Percentiles rank a stretch among this genome's conserved stretches.
Conservation (phyloP, 2,329 filamentous ascomycete species). For the Capronia epimyces region DNA sequence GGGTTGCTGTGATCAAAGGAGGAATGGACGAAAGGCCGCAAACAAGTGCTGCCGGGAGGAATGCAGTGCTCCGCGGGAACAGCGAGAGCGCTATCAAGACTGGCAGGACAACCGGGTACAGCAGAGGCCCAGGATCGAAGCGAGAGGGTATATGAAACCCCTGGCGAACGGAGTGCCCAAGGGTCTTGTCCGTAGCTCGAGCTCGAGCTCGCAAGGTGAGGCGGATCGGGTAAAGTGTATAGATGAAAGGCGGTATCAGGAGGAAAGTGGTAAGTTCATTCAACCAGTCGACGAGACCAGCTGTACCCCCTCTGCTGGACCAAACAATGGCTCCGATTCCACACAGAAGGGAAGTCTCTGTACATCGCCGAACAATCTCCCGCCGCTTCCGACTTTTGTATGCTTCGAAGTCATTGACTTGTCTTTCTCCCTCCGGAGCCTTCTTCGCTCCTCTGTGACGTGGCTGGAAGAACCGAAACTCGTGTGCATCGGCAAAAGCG, state of each 20-base stretch:
- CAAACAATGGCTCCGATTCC: slow-evolving; percentile 40
- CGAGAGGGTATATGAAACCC: slow-evolving; percentile 60
- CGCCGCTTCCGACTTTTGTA: slow-evolving; percentile 35
- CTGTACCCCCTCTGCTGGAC: slow-evolving; percentile 10
- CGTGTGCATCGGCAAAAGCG: slow-evolving; percentile 19
- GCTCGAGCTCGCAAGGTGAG: slow-evolving; percentile 13
- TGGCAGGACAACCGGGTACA: slow-evolving; percentile 76
- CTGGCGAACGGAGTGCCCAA: slow-evolving; percentile 14
- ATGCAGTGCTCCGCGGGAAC: slow-evolving; percentile 54
- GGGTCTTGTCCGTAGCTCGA: slow-evolving; percentile 6
- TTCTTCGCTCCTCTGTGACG: slow-evolving; percentile 11
- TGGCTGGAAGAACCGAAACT: slow-evolving; percentile 16
- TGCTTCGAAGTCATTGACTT: slow-evolving; percentile 24
- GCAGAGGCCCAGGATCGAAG: slow-evolving; percentile 88
- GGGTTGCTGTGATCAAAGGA: slow-evolving; percentile 62
- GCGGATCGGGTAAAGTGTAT: slow-evolving; percentile 24
- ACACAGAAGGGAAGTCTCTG: slow-evolving; percentile 52
- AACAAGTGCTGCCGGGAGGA: slow-evolving; percentile 73
- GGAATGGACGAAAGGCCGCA: slow-evolving; percentile 74
- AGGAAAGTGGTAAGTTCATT: slow-evolving; percentile 19
- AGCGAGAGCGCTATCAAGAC: slow-evolving; percentile 71
- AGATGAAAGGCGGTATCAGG: slow-evolving; percentile 17
- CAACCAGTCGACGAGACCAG: slow-evolving; percentile 15
- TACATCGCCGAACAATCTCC: slow-evolving; percentile 45
- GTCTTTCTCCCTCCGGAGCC: background rate